Base-by-base conservation (phyloP, 352 stramenopile genomes). In the Phytopythium ostracodes region DNA sequence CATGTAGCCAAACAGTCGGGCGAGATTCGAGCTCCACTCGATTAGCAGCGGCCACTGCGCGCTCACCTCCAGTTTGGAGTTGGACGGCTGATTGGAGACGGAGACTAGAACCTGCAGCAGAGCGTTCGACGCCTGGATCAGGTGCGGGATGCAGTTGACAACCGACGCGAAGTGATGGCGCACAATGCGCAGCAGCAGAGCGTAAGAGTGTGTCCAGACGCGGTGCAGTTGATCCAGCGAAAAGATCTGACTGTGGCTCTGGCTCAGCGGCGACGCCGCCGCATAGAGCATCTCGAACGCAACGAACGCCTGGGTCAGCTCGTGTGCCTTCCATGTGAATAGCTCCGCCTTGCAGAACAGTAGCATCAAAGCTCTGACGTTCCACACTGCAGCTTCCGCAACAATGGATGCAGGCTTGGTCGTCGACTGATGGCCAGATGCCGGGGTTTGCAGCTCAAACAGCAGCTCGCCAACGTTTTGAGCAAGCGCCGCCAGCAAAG, bases 1-100 rank as follows among this genome's bases (percentile, higher is more conserved):
- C 72, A 96, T 86, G 71, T 96, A 96, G 7, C 87, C 87, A 59
- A 92, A 94, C 25, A 96, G 70, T 54, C 87, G 87, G 27, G 84
- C 84, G 22, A 96, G 70, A 64, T 96, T 96, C n/a, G 81, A 89
- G 50, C 75, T 81, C 87, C 87, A 96, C 56, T 92, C 79, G 1
- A 68, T 64, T 55, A 74, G n/a, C 43, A 56, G 29, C 17, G 33
- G 57, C 35, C 59, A 64, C 25, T 29, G 9, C 18, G 29, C 36
- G 50, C 14, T 56, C 12, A 42, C 24, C 24, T 60, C 55, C 1
- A 50, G 20, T 18, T 50, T 47, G n/a, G n/a, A 4, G 6, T 20
- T 12, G 2, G 60, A 46, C 17, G 36, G n/a, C 12, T 29, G 27
- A 7, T 51, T 53, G 11, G 67, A 75, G 5, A 54, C 49, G 0